Evolutionary conservation across 2,329 filamentous ascomycete genomes (phyloP).

Genomic region (Colletotrichum karsti): DNA sequence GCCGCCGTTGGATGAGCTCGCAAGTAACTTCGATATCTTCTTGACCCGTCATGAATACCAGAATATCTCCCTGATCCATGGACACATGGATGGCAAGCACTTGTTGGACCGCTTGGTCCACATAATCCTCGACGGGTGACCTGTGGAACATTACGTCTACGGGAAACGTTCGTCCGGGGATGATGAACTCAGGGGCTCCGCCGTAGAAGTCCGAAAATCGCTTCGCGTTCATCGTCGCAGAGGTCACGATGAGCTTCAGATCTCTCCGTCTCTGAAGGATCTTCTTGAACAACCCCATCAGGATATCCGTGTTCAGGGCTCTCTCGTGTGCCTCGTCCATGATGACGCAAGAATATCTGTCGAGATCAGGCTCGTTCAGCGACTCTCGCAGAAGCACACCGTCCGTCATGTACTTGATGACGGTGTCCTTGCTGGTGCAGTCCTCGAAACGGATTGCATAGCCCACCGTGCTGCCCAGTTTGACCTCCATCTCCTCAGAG

Average conservation of each 20-base stretch:
- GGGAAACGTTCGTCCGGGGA: slow-evolving; percentile 94
- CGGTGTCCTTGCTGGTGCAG: slow-evolving; percentile 93
- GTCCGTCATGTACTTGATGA: slow-evolving; percentile 99
- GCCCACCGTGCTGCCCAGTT: slow-evolving; percentile 85
- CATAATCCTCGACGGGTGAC: slow-evolving; percentile 96
- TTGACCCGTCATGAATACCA: slow-evolving; percentile 99
- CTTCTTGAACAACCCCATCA: slow-evolving; percentile 98
- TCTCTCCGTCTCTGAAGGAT: slow-evolving; percentile 89
- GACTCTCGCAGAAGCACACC: slow-evolving; percentile 94
- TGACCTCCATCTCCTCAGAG: slow-evolving; percentile 97
- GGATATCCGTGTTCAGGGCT: slow-evolving; percentile 93
- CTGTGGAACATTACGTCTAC: slow-evolving; percentile 96
- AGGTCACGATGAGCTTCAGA: slow-evolving; percentile 96
- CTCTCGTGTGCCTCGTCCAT: slow-evolving; percentile 99
- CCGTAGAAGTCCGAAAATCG: slow-evolving; percentile 96
- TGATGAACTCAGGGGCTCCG: slow-evolving; percentile 94
- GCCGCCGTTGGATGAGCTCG: slow-evolving; percentile 86
- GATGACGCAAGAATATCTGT: slow-evolving; percentile 97
- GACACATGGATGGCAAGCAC: slow-evolving; percentile 96
- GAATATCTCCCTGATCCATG: slow-evolving; percentile 89
- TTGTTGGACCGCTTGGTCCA: slow-evolving; percentile 96
- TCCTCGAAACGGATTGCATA: slow-evolving; percentile 99
- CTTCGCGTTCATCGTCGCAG: slow-evolving; percentile 98
- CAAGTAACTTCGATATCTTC: slow-evolving; percentile 98
- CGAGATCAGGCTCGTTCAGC: slow-evolving; percentile 89